phyloP scores from a whole-genome alignment of 2,329 filamentous ascomycete genomes.

The Aurifilum marmelostoma region DNA sequence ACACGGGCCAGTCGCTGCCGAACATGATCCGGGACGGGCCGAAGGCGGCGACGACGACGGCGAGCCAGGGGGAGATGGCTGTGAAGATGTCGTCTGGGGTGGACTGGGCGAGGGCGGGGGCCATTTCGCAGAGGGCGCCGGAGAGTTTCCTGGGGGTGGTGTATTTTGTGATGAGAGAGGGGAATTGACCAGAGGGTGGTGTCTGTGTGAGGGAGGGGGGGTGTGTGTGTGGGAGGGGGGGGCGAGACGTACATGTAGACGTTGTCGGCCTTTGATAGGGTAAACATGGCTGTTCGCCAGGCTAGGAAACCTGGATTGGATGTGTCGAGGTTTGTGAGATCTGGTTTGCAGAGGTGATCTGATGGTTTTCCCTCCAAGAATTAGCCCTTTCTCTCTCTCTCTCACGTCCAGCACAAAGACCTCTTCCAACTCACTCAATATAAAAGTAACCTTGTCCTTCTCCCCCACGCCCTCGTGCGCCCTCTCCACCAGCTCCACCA shows the following conservation, averaged over 20 bases:
- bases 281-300: slow-evolving; percentile 71
- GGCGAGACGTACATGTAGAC: slow-evolving; percentile 88
- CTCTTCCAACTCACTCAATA: slow-evolving; percentile 67
- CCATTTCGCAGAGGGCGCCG: slow-evolving; percentile 81
- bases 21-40: slow-evolving; percentile 79
- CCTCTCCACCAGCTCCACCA: slow-evolving; percentile 68
- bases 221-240: too few relatives aligned
- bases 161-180: neutral
- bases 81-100: slow-evolving; percentile 62
- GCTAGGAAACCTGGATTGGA: slow-evolving; percentile 62
- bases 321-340: slow-evolving; percentile 66
- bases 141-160: slow-evolving; percentile 23
- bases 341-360: slow-evolving; percentile 92
- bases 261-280: slow-evolving; percentile 64
- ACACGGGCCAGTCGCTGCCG: slow-evolving; percentile 92
- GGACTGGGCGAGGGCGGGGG: slow-evolving; percentile 53
- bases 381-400: neutral
- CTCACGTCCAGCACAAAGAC: neutral
- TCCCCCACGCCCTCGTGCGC: slow-evolving; percentile 65
- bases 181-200: neutral
- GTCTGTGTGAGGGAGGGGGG: neutral
- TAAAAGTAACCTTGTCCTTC: slow-evolving; percentile 64
- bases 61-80: slow-evolving; percentile 70
- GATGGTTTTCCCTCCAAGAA: neutral
- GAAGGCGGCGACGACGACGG: slow-evolving; percentile 73